Percentiles rank a stretch among this genome's conserved stretches.
Evolutionary conservation across 208 protist genomes (phyloP).

Genomic region (Novymonas esmeraldas): DNA sequence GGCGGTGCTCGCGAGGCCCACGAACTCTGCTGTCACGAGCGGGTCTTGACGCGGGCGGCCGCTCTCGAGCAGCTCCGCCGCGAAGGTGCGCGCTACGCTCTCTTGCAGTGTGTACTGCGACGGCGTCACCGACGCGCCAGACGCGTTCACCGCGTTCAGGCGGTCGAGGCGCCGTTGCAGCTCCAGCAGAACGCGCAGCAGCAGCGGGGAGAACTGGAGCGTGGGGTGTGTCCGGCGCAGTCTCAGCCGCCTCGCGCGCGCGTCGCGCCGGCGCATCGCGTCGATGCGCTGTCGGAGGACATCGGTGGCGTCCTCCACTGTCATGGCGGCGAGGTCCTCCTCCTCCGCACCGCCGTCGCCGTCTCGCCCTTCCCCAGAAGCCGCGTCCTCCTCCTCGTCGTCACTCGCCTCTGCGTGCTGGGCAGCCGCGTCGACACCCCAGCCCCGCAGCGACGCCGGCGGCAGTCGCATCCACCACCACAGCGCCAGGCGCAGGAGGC

Average conservation of each 20-base stretch:
- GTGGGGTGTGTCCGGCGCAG: constrained; percentile 11
- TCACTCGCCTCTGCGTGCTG: constrained; percentile 22
- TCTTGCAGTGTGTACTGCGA: constrained; percentile 53
- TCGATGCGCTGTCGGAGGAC: constrained; percentile 16
- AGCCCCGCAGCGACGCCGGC: constrained; percentile 35
- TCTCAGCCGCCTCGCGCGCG: background rate
- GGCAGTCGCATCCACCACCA: constrained; percentile 71
- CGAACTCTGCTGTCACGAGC: constrained; percentile 56
- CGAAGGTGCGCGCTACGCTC: constrained; percentile 37
- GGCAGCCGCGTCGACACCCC: constrained; percentile 35
- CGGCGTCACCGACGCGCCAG: constrained; percentile 21
- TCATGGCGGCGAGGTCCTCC: constrained; percentile 21
- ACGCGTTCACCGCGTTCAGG: constrained; percentile 28
- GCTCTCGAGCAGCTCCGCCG: constrained; percentile 54
- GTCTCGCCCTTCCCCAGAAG: constrained; percentile 4
- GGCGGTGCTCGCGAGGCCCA: constrained; percentile 2
- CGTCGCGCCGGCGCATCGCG: background rate
- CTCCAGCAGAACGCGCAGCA: constrained; percentile 59
- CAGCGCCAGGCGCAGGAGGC: constrained; percentile 58
- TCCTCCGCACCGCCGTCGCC: constrained; percentile 14
- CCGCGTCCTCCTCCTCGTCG: constrained; percentile 2
- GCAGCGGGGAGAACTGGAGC: constrained; percentile 55
- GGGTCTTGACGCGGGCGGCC: constrained; percentile 51
- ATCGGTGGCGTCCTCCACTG: constrained; percentile 20
- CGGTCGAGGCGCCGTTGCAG: constrained; percentile 61